Evolutionary conservation across 495 filamentous ascomycete species (phyloP).

Genomic region (Astrocystis sublimbata): DNA sequence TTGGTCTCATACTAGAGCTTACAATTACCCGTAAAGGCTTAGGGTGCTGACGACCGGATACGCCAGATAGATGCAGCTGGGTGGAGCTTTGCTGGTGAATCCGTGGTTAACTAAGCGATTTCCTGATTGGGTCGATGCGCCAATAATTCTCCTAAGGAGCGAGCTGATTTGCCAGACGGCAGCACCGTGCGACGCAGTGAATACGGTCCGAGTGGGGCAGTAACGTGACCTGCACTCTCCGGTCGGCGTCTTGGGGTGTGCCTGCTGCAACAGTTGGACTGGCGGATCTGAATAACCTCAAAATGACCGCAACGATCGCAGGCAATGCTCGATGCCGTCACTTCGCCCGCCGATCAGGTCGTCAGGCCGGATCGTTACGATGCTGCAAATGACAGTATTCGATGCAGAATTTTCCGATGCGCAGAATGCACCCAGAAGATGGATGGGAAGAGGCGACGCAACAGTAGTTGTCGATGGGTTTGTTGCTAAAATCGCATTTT

Average conservation of each 20-base stretch:
- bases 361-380: constrained; percentile 18
- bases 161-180: constrained; percentile 6
- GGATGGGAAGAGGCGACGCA: constrained; percentile 30
- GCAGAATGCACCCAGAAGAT: constrained; percentile 33
- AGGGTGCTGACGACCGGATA: not conserved
- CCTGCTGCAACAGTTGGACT: constrained; percentile 30
- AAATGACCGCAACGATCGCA: constrained; percentile 23
- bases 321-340: constrained; percentile 9
- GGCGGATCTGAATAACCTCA: constrained; percentile 50
- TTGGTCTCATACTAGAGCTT: too few relatives aligned
- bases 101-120: not conserved
- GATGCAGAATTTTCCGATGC: constrained; percentile 35
- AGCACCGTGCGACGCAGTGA: constrained; percentile 2
- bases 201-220: constrained; percentile 11
- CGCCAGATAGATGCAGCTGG: not conserved
- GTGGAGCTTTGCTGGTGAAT: constrained; percentile 3
- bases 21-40: too few relatives aligned
- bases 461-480: constrained; percentile 50
- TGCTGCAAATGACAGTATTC: constrained; percentile 23
- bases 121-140: constrained; percentile 3
- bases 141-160: not conserved
- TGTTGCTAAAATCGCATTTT: constrained; percentile 34
- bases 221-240: constrained; percentile 42
- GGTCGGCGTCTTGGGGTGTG: constrained; percentile 27
- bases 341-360: constrained; percentile 18